Conservation (phyloP, 768 basidiomycete species). For the Podaxis sp. region DNA sequence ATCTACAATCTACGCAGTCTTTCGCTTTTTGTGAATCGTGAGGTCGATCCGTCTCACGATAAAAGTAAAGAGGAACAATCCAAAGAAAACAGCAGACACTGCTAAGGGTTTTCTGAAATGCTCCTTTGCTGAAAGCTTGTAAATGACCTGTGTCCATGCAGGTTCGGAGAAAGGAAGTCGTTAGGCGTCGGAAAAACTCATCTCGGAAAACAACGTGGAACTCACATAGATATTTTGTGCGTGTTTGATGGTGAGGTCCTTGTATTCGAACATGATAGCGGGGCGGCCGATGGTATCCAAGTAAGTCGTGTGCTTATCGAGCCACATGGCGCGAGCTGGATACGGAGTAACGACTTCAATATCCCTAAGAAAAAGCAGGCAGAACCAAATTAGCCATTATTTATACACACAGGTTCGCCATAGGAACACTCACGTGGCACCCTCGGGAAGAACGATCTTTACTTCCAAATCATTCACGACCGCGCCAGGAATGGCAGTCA, state of each 20-base stretch:
- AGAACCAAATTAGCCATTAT: constrained; percentile 7
- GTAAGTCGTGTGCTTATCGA: constrained; percentile 80
- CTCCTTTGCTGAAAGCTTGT: constrained; percentile 78
- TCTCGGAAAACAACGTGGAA: constrained; percentile 17
- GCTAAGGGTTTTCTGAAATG: constrained; percentile 85
- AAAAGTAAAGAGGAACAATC: constrained; percentile 56
- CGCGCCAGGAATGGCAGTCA: constrained; percentile 78
- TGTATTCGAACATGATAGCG: constrained; percentile 69
- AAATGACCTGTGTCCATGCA: constrained; percentile 63
- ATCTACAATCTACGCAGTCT: constrained; percentile 30
- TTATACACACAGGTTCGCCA: neutral
- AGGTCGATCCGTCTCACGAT: constrained; percentile 46
- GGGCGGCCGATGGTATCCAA: constrained; percentile 92
- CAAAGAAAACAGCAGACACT: constrained; percentile 69
- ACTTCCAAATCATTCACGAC: constrained; percentile 81
- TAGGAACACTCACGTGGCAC: constrained; percentile 74
- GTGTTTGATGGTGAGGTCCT: constrained; percentile 77
- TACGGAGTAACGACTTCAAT: constrained; percentile 79
- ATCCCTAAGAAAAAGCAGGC: constrained; percentile 49
- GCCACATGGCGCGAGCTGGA: constrained; percentile 57
- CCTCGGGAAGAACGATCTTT: constrained; percentile 86
- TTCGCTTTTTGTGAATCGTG: constrained; percentile 45
- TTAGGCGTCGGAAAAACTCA: constrained; percentile 1
- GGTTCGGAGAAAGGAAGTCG: neutral
- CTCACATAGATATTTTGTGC: constrained; percentile 80